These are phyloP conservation scores for Cucurbita ficifolia DNA, from an alignment of 306 rosid species.

Conservation along the genomic window DNA sequence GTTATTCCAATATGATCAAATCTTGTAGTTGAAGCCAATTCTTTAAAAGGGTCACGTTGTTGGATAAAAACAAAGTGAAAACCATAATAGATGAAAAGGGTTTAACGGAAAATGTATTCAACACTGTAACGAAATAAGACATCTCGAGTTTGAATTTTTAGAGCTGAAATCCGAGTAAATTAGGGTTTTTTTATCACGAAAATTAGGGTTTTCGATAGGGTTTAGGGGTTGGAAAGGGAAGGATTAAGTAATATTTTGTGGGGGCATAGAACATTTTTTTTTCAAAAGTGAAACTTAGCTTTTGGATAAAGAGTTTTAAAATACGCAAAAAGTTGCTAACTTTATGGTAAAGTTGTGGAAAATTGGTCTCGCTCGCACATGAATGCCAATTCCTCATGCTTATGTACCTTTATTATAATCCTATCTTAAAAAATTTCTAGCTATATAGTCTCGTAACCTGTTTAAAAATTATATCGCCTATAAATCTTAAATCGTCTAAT, in stretches of 20 bases:
- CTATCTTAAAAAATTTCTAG: background rate
- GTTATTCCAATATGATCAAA: conserved; percentile 4
- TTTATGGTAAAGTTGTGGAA: conserved; percentile 3
- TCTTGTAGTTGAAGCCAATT: background rate
- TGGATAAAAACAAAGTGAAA: background rate
- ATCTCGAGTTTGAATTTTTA: too few species aligned
- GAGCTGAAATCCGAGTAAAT: too few species aligned
- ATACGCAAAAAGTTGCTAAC: conserved; percentile 8
- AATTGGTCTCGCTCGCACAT: background rate
- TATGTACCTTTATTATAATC: background rate
- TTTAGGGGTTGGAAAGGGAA: background rate
- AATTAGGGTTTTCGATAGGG: background rate
- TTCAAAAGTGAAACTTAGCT: background rate
- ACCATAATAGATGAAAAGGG: background rate
- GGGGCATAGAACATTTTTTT: background rate
- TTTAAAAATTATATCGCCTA: too few species aligned
- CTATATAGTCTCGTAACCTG: background rate
- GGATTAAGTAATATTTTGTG: background rate
- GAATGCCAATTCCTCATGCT: background rate
- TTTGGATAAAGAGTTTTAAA: background rate
- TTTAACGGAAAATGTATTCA: background rate
- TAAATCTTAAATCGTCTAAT: too few species aligned
- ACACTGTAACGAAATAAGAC: too few species aligned
- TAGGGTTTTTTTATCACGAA: too few species aligned
- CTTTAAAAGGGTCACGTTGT: background rate